A percentile compares a stretch with the other conserved stretches of the same genome.
phyloP scores from a whole-genome alignment of 352 stramenopile genomes.

The Hyaloperonospora brassicae region DNA sequence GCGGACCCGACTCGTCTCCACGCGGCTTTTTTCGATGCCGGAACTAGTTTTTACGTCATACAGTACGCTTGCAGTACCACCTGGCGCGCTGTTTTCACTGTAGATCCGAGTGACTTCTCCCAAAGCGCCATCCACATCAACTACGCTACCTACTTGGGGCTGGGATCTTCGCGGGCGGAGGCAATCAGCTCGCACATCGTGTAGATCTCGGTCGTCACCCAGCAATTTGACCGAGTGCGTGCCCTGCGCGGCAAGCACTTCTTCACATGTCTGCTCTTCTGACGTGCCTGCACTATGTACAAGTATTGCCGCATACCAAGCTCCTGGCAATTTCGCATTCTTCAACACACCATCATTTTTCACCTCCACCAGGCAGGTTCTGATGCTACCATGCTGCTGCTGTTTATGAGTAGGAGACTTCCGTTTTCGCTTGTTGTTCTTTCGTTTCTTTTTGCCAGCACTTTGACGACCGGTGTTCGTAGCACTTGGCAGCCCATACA shows the following conservation, averaged over 20 bases:
- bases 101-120: constrained; percentile 54
- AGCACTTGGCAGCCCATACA: constrained; percentile 36
- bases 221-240: constrained; percentile 40
- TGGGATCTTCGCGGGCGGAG: constrained; percentile 30
- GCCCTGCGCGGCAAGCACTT: constrained; percentile 15
- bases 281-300: constrained; percentile 16
- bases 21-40: constrained; percentile 44
- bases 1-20: constrained; percentile 43
- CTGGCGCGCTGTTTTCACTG: constrained; percentile 12
- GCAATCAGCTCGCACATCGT: constrained; percentile 35
- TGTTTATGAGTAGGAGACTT: constrained; percentile 23
- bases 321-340: constrained; percentile 35
- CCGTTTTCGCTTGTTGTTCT: constrained; percentile 55
- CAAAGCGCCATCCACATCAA: constrained; percentile 55
- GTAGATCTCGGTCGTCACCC: constrained; percentile 29
- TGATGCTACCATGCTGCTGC: constrained; percentile 12
- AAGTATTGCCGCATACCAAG: constrained; percentile 56
- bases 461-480: constrained; percentile 1
- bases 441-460: constrained; percentile 50
- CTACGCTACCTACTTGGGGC: constrained; percentile 62
- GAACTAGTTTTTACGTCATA: constrained; percentile 47
- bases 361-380: constrained; percentile 42
- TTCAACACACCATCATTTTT: constrained; percentile 31
- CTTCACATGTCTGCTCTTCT: constrained; percentile 13
- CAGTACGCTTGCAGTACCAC: constrained; percentile 12